Conservation (phyloP, 768 basidiomycete genomes). For the Punctularia strigosozonata region DNA sequence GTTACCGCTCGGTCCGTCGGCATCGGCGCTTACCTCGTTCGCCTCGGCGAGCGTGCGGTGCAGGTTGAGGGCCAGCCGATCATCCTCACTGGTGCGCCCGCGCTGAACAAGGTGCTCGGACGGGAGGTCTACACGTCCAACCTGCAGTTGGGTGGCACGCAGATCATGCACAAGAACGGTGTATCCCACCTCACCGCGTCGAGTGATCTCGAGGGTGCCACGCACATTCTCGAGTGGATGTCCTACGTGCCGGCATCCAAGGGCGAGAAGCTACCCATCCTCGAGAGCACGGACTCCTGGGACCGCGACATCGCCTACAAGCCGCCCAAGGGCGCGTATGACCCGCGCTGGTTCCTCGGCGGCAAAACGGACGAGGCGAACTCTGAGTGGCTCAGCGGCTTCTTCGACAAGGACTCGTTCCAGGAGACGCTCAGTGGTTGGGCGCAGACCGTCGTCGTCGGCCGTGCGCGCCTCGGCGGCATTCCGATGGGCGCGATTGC, state of each 20-base stretch:
- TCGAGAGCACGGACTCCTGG: slow-evolving; percentile 67
- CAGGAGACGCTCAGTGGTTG: slow-evolving; percentile 97
- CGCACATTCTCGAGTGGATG: slow-evolving; percentile 89
- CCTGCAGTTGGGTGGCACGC: slow-evolving; percentile 97
- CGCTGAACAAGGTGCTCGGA: slow-evolving; percentile 97
- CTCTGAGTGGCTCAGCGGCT: slow-evolving; percentile 71
- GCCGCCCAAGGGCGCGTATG: slow-evolving; percentile 91
- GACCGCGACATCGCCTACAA: slow-evolving; percentile 85
- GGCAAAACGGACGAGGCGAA: slow-evolving; percentile 83
- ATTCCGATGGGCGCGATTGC: slow-evolving; percentile 98
- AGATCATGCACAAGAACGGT: slow-evolving; percentile 99
- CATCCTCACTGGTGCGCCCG: slow-evolving; percentile 93
- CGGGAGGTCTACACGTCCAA: slow-evolving; percentile 99
- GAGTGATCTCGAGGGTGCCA: slow-evolving; percentile 92
- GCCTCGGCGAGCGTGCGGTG: slow-evolving; percentile 93
- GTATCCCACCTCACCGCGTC: slow-evolving; percentile 92
- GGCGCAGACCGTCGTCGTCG: slow-evolving; percentile 98
- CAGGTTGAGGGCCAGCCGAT: slow-evolving; percentile 99
- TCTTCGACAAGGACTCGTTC: slow-evolving; percentile 97
- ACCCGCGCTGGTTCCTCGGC: slow-evolving; percentile 96
- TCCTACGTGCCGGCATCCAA: slow-evolving; percentile 85
- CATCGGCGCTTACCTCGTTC: slow-evolving; percentile 97
- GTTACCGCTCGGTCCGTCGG: slow-evolving; percentile 98
- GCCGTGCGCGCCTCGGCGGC: slow-evolving; percentile 91
- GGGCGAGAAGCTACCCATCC: slow-evolving; percentile 70